These are phyloP conservation scores for Salix viminalis DNA, from an alignment of 345 rosid genomes.

Conservation along the genomic window DNA sequence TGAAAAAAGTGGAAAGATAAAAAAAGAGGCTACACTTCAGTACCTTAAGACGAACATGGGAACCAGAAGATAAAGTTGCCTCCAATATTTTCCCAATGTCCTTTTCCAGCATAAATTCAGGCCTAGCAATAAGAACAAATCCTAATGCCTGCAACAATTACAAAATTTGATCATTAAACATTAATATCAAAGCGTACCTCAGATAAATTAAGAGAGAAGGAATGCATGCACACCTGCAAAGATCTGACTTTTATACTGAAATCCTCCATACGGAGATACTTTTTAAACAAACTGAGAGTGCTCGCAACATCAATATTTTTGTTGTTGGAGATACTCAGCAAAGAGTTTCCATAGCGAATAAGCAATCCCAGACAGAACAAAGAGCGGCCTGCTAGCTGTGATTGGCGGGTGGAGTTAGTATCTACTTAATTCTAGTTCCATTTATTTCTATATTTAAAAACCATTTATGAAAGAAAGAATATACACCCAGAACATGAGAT, in stretches of 20 bases:
- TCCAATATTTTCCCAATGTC: slow-evolving; percentile 83
- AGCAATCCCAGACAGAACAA: slow-evolving; percentile 97
- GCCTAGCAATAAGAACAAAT: slow-evolving; percentile 84
- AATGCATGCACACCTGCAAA: slow-evolving; percentile 62
- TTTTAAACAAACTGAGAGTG: slow-evolving; percentile 67
- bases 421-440: background rate
- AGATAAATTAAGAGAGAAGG: background rate
- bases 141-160: slow-evolving; percentile 80
- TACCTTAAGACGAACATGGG: slow-evolving; percentile 87
- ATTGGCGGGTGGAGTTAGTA: background rate
- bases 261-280: slow-evolving; percentile 74
- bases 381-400: slow-evolving; percentile 80
- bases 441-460: background rate
- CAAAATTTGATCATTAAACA: slow-evolving; percentile 11
- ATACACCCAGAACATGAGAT: background rate
- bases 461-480: background rate
- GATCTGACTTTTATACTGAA: slow-evolving; percentile 79
- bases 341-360: slow-evolving; percentile 84
- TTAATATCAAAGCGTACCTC: slow-evolving; percentile 8
- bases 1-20: slow-evolving; percentile 1
- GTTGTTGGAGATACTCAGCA: slow-evolving; percentile 46
- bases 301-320: slow-evolving; percentile 51
- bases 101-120: slow-evolving; percentile 94
- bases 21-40: slow-evolving; percentile 3
- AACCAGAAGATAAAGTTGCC: slow-evolving; percentile 59